Evolutionary conservation across 306 rosid genomes (phyloP).

Genomic region (Elaeagnus macrophylla): DNA sequence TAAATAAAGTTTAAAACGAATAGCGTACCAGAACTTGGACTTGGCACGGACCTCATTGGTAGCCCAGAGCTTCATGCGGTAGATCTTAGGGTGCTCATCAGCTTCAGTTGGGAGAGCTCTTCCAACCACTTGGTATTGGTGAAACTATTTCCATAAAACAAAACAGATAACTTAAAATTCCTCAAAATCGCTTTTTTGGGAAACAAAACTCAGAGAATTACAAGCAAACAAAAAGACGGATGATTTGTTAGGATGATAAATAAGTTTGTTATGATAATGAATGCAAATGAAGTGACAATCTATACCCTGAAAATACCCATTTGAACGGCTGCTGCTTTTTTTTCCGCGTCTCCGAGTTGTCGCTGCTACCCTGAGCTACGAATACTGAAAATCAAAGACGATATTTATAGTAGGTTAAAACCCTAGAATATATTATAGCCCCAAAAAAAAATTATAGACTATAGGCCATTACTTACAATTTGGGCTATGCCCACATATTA

Average conservation of each 20-base stretch:
- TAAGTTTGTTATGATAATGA: too few species aligned
- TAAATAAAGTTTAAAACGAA: background rate
- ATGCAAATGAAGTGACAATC: too few species aligned
- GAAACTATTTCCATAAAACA: conserved; percentile 42
- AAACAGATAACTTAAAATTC: background rate
- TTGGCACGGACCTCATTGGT: conserved; percentile 95
- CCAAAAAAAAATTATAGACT: too few species aligned
- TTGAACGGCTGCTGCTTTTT: background rate
- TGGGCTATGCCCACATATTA: too few species aligned
- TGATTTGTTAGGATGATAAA: background rate
- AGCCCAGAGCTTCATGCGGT: conserved; percentile 94
- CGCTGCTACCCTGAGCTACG: too few species aligned
- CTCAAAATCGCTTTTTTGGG: too few species aligned
- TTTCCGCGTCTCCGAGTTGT: too few species aligned
- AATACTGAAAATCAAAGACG: too few species aligned
- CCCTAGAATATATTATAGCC: too few species aligned
- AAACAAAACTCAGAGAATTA: background rate
- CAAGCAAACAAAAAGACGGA: background rate
- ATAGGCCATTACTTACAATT: too few species aligned
- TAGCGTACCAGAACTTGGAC: conserved; percentile 73
- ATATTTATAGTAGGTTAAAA: too few species aligned
- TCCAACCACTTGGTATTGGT: conserved; percentile 90
- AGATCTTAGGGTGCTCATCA: conserved; percentile 71
- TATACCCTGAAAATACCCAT: conserved; percentile 67
- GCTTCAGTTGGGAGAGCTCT: conserved; percentile 75